Percentiles rank a stretch among this genome's conserved stretches.
Evolutionary conservation across 352 stramenopile species (phyloP).

Genomic region (Saprolegnia diclina): DNA sequence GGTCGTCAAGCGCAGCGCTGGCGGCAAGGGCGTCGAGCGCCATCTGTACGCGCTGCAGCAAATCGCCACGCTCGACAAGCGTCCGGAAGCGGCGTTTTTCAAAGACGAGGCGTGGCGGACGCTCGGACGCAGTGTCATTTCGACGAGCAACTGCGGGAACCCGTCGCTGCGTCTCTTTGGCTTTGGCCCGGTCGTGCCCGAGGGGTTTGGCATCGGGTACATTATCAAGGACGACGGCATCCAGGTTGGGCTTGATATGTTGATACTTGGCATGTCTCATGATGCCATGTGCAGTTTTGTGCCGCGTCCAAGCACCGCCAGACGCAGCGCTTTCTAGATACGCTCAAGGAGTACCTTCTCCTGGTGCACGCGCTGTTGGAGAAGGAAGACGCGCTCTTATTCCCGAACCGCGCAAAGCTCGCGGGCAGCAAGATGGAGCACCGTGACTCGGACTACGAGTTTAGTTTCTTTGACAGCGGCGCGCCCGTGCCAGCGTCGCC

Average conservation of each 20-base stretch:
- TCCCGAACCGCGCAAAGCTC: conserved; percentile 57
- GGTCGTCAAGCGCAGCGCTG: conserved; percentile 83
- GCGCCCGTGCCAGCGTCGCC: neutral
- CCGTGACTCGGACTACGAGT: conserved; percentile 32
- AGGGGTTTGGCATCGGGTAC: conserved; percentile 96
- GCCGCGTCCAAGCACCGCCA: conserved; percentile 76
- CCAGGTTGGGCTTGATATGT: conserved; percentile 38
- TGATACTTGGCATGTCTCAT: neutral
- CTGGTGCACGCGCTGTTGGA: conserved; percentile 71
- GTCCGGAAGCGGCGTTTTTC: conserved; percentile 74
- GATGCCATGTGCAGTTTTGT: conserved; percentile 40
- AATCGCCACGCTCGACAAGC: conserved; percentile 47
- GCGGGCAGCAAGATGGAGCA: conserved; percentile 16
- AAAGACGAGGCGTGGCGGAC: conserved; percentile 81
- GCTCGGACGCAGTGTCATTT: conserved; percentile 93
- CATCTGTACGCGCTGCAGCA: conserved; percentile 93
- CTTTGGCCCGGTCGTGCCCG: conserved; percentile 89
- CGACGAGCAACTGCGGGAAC: conserved; percentile 96
- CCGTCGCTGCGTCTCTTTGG: conserved; percentile 91
- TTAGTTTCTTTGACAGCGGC: conserved; percentile 70
- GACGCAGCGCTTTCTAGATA: conserved; percentile 77
- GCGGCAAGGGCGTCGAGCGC: conserved; percentile 89
- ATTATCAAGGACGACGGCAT: conserved; percentile 96
- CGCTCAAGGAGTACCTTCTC: conserved; percentile 73
- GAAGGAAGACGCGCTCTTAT: conserved; percentile 70